phyloP scores from a whole-genome alignment of 768 basidiomycete species.

The Lentinula boryana region DNA sequence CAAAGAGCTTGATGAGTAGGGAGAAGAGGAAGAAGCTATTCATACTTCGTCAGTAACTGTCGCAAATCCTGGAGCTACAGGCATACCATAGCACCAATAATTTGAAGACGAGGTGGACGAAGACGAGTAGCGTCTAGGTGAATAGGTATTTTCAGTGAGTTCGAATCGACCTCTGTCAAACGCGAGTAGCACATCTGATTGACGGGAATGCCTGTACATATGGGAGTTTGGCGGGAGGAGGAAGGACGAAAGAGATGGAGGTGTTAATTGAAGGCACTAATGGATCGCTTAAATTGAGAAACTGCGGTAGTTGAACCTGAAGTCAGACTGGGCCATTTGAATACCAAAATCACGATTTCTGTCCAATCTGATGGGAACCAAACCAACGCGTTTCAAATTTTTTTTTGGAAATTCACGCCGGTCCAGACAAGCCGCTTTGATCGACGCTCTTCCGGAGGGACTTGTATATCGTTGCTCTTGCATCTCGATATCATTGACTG shows the following conservation, averaged over 20 bases:
- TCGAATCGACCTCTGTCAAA: background rate
- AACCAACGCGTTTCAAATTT: background rate
- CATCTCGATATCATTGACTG: no score
- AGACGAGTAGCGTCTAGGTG: background rate
- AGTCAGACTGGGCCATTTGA: background rate
- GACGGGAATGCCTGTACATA: background rate
- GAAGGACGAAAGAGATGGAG: background rate
- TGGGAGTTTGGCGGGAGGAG: background rate
- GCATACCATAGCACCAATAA: conserved; percentile 2
- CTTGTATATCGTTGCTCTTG: background rate
- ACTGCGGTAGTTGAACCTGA: background rate
- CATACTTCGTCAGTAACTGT: no score
- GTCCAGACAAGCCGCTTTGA: background rate
- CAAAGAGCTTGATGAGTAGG: background rate
- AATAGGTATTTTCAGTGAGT: background rate
- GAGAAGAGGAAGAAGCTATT: background rate
- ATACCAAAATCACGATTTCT: background rate
- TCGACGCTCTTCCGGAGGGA: background rate
- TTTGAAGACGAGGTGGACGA: background rate
- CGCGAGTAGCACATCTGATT: background rate
- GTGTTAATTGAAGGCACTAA: background rate
- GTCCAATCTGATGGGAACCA: background rate
- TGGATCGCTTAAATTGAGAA: background rate
- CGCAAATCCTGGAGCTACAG: no score
- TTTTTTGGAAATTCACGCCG: background rate